A percentile compares a stretch with the other conserved stretches of the same genome.
Conservation (phyloP, 1,284 basidiomycete genomes). For the Phaffia rhodozyma region DNA sequence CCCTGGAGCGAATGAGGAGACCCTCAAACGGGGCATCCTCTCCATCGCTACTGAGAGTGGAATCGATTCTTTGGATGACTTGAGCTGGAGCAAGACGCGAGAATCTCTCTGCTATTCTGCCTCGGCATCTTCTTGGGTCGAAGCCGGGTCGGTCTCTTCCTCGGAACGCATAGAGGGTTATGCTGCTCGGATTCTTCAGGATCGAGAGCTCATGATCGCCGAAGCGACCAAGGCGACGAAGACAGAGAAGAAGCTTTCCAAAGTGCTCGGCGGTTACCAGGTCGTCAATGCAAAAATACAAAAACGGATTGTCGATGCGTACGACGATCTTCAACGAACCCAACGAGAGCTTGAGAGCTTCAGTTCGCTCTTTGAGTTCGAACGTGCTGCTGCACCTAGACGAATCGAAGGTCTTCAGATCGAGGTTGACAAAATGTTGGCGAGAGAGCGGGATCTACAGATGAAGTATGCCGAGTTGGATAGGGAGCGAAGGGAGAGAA, state of each 20-base stretch:
- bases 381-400: slow-evolving; percentile 59
- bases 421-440: slow-evolving; percentile 68
- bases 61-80: slow-evolving; percentile 39
- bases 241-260: slow-evolving; percentile 78
- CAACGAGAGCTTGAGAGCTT: slow-evolving; percentile 69
- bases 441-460: slow-evolving; percentile 63
- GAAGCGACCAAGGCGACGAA: slow-evolving; percentile 73
- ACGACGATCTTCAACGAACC: slow-evolving; percentile 54
- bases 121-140: slow-evolving; percentile 52
- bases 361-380: slow-evolving; percentile 53
- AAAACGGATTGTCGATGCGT: slow-evolving; percentile 54
- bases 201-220: slow-evolving; percentile 63
- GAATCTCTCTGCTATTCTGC: slow-evolving; percentile 53
- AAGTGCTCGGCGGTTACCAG: slow-evolving; percentile 83
- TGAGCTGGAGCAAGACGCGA: slow-evolving; percentile 52
- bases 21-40: slow-evolving; percentile 60
- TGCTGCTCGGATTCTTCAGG: slow-evolving; percentile 47
- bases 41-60: slow-evolving; percentile 50
- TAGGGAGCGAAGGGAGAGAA: slow-evolving; percentile 48
- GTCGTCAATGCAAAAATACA: slow-evolving; percentile 58
- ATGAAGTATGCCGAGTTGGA: slow-evolving; percentile 70
- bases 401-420: slow-evolving; percentile 62
- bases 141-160: slow-evolving; percentile 45
- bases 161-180: slow-evolving; percentile 57
- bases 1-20: slow-evolving; percentile 64